Evolutionary conservation across 192 early-diverging fungal species (phyloP), one percentile per base, ranked within the genome.

Genomic region (Umbelopsis sp.): DNA sequence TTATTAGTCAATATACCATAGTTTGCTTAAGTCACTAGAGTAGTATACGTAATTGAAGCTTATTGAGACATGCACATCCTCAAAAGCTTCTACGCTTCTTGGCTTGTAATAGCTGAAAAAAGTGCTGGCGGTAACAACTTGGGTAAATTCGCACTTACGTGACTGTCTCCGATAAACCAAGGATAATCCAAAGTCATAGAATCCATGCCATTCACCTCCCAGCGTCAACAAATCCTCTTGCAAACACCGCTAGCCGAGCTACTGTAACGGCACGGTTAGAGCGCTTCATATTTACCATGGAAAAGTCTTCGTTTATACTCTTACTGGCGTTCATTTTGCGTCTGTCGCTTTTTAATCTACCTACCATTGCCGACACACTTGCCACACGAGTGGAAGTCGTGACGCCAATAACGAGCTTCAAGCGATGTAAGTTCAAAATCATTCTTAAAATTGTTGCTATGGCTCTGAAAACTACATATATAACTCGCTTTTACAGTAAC

Each of bases 351-450:
- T 87, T 79, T 66, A 82, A 74, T 48, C 68, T 78, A 18, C 86
- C 82, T 71, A 75, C 51, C 49, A 78, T 91, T 0, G 65, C 84
- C 15, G 64, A 69, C 18, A 75, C 78, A 8, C 79, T 93, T 23
- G 71, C 77, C 0, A 74, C 80, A 11, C 85, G 86, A 25, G 90
- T 92, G 8, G 95, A 97, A 83, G 85, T 94, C 7, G 78, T 89
- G 10, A 97, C 96, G 23, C 95, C 97, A 0, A 84, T 95, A 35
- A 95, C 95, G 2, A 91, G 92, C 71, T 96, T 87, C 78, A 95
- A 93, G 73, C 85, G 94, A 75, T 72, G 91, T 93, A 84, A 44
- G 82, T 49, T 33, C n/a, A 1, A 8, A 4, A 4, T 69, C 33
- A 16, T 27, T 49, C 46, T 27, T 3, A 50, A 15, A 73, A n/a